phyloP scores from a whole-genome alignment of 805 yeast species.

The Lipomyces anomalus region DNA sequence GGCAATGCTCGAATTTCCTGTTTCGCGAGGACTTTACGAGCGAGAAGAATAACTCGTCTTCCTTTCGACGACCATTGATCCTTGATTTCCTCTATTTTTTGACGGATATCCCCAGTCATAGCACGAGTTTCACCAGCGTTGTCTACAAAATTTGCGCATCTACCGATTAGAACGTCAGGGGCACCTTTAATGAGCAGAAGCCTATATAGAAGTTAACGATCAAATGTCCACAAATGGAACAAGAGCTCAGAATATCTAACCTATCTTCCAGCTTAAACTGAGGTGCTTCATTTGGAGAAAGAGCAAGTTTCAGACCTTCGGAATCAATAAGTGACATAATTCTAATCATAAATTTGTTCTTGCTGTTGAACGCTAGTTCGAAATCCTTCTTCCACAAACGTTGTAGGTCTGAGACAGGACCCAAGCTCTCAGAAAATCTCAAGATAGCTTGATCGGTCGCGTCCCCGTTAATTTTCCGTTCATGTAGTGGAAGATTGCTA shows the following conservation, averaged over 20 bases:
- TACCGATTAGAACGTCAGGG: slow-evolving; percentile 43
- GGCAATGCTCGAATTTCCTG: neutral
- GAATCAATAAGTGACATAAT: neutral
- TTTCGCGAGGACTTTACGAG: neutral
- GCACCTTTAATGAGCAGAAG: slow-evolving; percentile 46
- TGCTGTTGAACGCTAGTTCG: slow-evolving; percentile 43
- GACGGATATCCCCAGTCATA: slow-evolving; percentile 29
- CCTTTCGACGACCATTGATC: slow-evolving; percentile 39
- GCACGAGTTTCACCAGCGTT: slow-evolving; percentile 33
- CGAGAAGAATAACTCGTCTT: slow-evolving; percentile 12
- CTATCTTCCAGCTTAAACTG: slow-evolving; percentile 2
- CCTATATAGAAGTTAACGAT: neutral
- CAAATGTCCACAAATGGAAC: neutral
- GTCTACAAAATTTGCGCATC: slow-evolving; percentile 35
- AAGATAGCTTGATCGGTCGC: slow-evolving; percentile 46
- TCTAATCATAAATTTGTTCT: slow-evolving; percentile 36
- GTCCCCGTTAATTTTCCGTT: slow-evolving; percentile 36
- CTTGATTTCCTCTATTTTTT: slow-evolving; percentile 32
- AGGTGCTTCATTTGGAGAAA: neutral
- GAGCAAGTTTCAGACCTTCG: neutral
- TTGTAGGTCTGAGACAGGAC: neutral
- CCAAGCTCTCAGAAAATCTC: slow-evolving; percentile 32
- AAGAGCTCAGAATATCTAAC: too few relatives aligned
- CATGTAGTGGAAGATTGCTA: slow-evolving; percentile 8
- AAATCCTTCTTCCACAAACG: slow-evolving; percentile 19